Percentiles rank a stretch among this genome's conserved stretches.
These are phyloP conservation scores for Naganishia sp. DNA, from an alignment of 1,284 basidiomycete species.

Conservation along the genomic window DNA sequence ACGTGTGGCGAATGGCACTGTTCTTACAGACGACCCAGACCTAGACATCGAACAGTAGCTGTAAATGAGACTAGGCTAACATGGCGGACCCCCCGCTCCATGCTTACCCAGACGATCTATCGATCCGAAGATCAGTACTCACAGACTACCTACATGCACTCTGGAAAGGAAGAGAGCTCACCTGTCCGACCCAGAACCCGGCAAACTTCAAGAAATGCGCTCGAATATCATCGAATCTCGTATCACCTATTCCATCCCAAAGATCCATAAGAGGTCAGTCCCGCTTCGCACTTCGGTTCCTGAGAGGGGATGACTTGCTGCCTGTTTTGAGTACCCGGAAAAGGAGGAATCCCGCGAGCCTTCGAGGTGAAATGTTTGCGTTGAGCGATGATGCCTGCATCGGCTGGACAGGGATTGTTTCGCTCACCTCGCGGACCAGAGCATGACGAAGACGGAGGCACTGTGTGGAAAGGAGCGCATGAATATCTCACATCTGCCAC, in stretches of 20 bases:
- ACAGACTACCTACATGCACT: background rate
- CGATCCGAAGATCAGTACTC: slow-evolving; percentile 16
- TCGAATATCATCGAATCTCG: slow-evolving; percentile 67
- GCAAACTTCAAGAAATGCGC: slow-evolving; percentile 68
- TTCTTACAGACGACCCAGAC: slow-evolving; percentile 64
- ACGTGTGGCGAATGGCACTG: background rate
- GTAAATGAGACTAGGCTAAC: too few relatives aligned
- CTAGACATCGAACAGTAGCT: slow-evolving; percentile 46
- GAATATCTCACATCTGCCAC: background rate
- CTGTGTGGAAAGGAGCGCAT: background rate
- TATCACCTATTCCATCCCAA: slow-evolving; percentile 51
- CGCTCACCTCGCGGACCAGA: slow-evolving; percentile 62
- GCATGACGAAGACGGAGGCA: slow-evolving; percentile 58
- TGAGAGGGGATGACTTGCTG: slow-evolving; percentile 44
- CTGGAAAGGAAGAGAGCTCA: slow-evolving; percentile 37
- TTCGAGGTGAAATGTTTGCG: background rate
- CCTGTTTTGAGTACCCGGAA: slow-evolving; percentile 68
- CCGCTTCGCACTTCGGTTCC: background rate
- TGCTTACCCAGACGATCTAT: slow-evolving; percentile 25
- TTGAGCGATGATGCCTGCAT: background rate
- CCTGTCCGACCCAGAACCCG: slow-evolving; percentile 59
- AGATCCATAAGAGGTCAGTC: too few relatives aligned
- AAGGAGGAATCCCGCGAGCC: slow-evolving; percentile 61
- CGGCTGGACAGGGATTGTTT: slow-evolving; percentile 34
- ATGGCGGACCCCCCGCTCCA: too few relatives aligned